Conservation (phyloP, 1,139 yeast species). For the Kodamaea sp. region DNA sequence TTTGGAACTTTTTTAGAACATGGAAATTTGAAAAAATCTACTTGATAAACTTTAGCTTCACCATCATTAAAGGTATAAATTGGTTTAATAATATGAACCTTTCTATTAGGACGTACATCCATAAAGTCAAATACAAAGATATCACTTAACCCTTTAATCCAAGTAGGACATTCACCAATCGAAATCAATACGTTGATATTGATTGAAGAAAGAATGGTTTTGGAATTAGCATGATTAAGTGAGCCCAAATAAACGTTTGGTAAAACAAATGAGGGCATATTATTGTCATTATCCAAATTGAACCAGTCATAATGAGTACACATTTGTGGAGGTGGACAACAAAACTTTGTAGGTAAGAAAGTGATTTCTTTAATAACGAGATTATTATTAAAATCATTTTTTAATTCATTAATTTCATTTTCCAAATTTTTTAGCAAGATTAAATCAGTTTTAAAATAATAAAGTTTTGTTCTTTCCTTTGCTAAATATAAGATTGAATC, state of each 20-base stretch:
- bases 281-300: slow-evolving; percentile 28
- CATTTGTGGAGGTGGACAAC: not conserved
- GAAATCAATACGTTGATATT: slow-evolving; percentile 29
- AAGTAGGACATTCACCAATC: slow-evolving; percentile 36
- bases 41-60: slow-evolving; percentile 28
- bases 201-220: slow-evolving; percentile 24
- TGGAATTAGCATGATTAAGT: slow-evolving; percentile 33
- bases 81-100: slow-evolving; percentile 18
- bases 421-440: slow-evolving; percentile 32
- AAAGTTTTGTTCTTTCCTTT: slow-evolving; percentile 22
- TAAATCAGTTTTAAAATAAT: slow-evolving; percentile 33
- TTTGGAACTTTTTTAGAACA: slow-evolving; percentile 14
- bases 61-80: slow-evolving; percentile 25
- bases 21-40: slow-evolving; percentile 16
- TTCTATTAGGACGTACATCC: slow-evolving; percentile 2
- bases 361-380: slow-evolving; percentile 13
- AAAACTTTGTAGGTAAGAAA: slow-evolving; percentile 6
- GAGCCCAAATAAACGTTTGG: slow-evolving; percentile 35
- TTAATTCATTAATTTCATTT: slow-evolving; percentile 24
- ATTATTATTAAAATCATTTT: slow-evolving; percentile 9
- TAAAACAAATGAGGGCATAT: slow-evolving; percentile 35
- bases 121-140: slow-evolving; percentile 21
- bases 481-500: slow-evolving; percentile 14
- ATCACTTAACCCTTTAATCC: slow-evolving; percentile 25
- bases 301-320: slow-evolving; percentile 32